These are phyloP conservation scores for Raffaelea deltoideospora DNA, from an alignment of 2,329 filamentous ascomycete genomes.

Conservation along the genomic window DNA sequence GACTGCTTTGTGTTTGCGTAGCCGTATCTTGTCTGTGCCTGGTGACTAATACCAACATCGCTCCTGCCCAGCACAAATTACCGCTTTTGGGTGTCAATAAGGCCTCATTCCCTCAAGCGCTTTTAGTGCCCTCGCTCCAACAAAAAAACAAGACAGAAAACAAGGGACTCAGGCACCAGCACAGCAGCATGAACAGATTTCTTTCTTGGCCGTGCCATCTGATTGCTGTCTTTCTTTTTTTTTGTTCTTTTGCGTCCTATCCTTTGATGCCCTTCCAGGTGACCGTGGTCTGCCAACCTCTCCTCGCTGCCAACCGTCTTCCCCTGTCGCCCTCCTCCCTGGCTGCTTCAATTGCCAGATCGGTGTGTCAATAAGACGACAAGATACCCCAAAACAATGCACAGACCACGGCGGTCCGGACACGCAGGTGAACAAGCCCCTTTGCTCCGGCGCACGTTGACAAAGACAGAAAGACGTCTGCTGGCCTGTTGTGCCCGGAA, in stretches of 20 bases:
- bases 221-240: background rate
- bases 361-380: constrained; percentile 2
- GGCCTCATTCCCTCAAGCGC: constrained; percentile 8
- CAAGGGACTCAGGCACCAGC: background rate
- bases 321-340: background rate
- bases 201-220: background rate
- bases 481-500: too few relatives aligned
- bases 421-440: too few relatives aligned
- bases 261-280: background rate
- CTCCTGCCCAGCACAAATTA: too few relatives aligned
- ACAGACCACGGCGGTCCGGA: too few relatives aligned
- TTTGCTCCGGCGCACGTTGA: too few relatives aligned
- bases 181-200: background rate
- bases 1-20: too few relatives aligned
- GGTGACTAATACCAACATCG: too few relatives aligned
- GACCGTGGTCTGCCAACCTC: background rate
- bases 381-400: too few relatives aligned
- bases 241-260: background rate
- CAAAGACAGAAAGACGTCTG: too few relatives aligned
- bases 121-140: too few relatives aligned
- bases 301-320: background rate
- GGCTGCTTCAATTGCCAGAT: background rate
- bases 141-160: too few relatives aligned
- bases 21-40: too few relatives aligned
- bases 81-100: constrained; percentile 11